These are phyloP conservation scores for Hypoxylon subgilvum DNA, from an alignment of 495 filamentous ascomycete genomes.

Conservation along the genomic window DNA sequence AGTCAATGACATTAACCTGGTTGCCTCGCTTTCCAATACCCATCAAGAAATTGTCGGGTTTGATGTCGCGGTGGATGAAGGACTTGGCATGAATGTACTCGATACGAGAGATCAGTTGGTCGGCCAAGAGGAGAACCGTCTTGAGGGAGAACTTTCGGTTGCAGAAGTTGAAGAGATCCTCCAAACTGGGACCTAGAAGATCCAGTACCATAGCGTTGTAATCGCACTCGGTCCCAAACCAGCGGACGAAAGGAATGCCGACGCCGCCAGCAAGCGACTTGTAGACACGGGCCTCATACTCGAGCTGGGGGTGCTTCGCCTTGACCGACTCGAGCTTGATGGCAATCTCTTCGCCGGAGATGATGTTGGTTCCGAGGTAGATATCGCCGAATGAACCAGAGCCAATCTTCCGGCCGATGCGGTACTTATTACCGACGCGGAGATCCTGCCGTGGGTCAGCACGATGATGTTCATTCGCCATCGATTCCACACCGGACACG, in stretches of 20 bases:
- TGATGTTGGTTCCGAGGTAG: constrained; percentile 99
- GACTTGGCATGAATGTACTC: constrained; percentile 99
- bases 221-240: constrained; percentile 99
- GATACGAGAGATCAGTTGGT: constrained; percentile 98
- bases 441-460: constrained; percentile 73
- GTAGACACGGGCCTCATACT: constrained; percentile 99
- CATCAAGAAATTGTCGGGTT: constrained; percentile 99
- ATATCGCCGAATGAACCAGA: constrained; percentile 99
- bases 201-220: constrained; percentile 99
- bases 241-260: constrained; percentile 98
- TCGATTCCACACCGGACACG: neutral
- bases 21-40: constrained; percentile 99
- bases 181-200: constrained; percentile 93
- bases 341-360: constrained; percentile 99
- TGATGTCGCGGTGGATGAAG: constrained; percentile 99
- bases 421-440: constrained; percentile 99
- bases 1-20: constrained; percentile 99
- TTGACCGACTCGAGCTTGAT: constrained; percentile 99
- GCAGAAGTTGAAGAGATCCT: constrained; percentile 99
- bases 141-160: constrained; percentile 99
- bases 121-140: constrained; percentile 97
- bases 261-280: constrained; percentile 98
- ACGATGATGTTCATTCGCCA: neutral
- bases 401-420: constrained; percentile 99
- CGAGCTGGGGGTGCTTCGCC: constrained; percentile 98